Percentiles rank a stretch among this genome's conserved stretches.
Conservation (phyloP, 225 moss, liverwort and hornwort species). For the Marchantia paleacea region DNA sequence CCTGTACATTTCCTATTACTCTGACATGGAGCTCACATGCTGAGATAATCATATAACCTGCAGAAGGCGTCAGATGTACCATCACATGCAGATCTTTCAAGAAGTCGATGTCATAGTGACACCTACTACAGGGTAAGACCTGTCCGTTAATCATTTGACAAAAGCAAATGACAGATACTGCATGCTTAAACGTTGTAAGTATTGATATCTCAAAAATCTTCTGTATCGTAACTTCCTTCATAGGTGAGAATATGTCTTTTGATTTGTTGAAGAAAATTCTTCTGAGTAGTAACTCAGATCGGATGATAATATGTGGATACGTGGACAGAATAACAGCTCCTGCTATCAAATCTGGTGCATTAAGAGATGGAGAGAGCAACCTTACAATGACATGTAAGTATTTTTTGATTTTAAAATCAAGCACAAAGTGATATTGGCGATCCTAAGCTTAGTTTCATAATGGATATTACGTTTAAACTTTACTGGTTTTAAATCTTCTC, state of each 20-base stretch:
- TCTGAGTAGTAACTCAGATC: background rate
- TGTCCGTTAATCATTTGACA: background rate
- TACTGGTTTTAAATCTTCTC: background rate
- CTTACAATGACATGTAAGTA: background rate
- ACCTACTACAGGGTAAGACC: background rate
- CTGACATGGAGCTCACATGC: too few species aligned
- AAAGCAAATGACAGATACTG: background rate
- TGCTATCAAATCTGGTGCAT: background rate
- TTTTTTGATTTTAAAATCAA: background rate
- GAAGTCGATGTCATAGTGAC: background rate
- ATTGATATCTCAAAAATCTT: background rate
- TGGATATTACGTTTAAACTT: background rate
- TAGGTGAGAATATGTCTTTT: background rate
- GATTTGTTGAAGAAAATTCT: background rate
- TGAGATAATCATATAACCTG: too few species aligned
- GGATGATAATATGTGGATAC: background rate
- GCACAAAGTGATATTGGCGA: background rate
- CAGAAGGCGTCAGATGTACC: background rate
- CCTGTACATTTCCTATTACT: too few species aligned
- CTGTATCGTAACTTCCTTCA: background rate
- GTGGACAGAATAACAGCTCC: conserved; percentile 4
- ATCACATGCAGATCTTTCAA: background rate
- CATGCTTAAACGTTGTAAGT: too few species aligned
- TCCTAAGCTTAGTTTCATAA: background rate
- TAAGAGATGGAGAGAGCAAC: background rate